These are phyloP conservation scores for Carallia pectinifolia DNA, from an alignment of 345 rosid species.

Conservation along the genomic window DNA sequence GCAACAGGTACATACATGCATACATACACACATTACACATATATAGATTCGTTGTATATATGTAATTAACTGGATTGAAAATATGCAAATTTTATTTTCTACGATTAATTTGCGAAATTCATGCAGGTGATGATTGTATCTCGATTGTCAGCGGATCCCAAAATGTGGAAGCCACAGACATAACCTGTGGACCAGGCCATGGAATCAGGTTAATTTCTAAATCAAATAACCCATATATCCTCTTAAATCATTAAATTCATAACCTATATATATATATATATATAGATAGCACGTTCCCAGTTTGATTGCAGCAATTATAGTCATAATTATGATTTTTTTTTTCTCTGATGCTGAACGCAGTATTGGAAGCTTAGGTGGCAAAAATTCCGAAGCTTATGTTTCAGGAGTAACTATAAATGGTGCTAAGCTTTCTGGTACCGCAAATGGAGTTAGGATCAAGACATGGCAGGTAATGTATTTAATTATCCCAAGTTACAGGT, in stretches of 20 bases:
- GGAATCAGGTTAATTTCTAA: conserved; percentile 52
- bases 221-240: neutral
- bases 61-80: too few relatives aligned
- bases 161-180: conserved; percentile 43
- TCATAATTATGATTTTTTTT: neutral
- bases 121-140: conserved; percentile 82
- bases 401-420: conserved; percentile 65
- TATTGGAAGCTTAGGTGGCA: conserved; percentile 75
- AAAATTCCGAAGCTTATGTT: conserved; percentile 52
- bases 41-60: neutral
- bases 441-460: conserved; percentile 86
- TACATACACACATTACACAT: neutral
- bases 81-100: neutral
- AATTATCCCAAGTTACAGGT: neutral
- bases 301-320: neutral
- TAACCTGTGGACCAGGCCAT: conserved; percentile 72
- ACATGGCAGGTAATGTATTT: conserved; percentile 63
- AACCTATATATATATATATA: neutral
- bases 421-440: conserved; percentile 61
- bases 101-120: too few relatives aligned
- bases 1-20: conserved; percentile 50
- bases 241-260: too few relatives aligned
- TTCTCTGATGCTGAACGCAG: conserved; percentile 28
- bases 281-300: neutral
- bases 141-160: conserved; percentile 57